Base-by-base conservation (phyloP, 805 yeast genomes). In the Metschnikowia aberdeeniae region DNA sequence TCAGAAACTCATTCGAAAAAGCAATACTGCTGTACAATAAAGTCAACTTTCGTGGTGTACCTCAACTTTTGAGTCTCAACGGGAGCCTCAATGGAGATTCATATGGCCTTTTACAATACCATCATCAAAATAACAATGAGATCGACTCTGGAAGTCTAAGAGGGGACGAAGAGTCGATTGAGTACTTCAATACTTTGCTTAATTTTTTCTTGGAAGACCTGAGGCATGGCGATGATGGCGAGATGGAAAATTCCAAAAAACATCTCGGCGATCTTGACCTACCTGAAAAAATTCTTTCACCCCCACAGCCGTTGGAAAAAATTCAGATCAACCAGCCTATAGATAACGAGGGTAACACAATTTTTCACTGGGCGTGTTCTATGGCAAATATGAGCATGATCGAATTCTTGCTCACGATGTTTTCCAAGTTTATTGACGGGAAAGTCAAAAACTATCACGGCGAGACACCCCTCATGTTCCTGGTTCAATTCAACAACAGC, bases 281-380 rank as follows among this genome's bases (percentile, higher is more conserved):
- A 5, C 74, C 74, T 0, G 52, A 68, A 20, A 68, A 76, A 42
- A 58, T 82, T 24, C 61, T 71, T 27, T 65, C 71, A 42, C 85
- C 86, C 5, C 90, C 92, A 1, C 66, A 70, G 31, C 75, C 76
- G 7, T 46, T 68, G 2, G 51, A 59, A n/a, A 78, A 80, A 54
- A 79, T 87, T 31, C 77, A 80, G 47, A 72, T 90, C 41, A 93
- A 89, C 58, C 87, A 89, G 29, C 83, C 97, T 1, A 86, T 95
- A 36, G 99, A 95, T 64, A 95, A 87, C 55, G 80, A 84, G 46
- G 97, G 98, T 0, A 93, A 93, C 60, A 85, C 96, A 0, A 89
- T 96, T 0, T 73, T 93, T 46, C 99, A 93, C 64, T 87, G 98
- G 95, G 95, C 97, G 3, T 82, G 97, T 12, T 87, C 97, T 0